A percentile compares a stretch with the other conserved stretches of the same genome.
phyloP scores from a whole-genome alignment of 2,329 filamentous ascomycete species.

The Cladosporium sphaerospermum region DNA sequence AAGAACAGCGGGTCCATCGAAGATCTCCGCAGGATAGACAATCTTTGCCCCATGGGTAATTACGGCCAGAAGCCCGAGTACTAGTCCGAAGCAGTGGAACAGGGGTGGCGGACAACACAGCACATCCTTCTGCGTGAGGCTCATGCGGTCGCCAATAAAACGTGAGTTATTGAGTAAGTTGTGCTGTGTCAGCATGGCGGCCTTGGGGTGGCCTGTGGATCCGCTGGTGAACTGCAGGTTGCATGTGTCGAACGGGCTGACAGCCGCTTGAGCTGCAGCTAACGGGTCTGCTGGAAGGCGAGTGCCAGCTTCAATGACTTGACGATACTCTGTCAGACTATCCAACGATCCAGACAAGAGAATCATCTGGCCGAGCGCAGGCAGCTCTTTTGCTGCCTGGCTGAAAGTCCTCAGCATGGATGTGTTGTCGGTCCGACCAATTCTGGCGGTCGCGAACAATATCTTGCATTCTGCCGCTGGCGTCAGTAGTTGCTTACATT shows the following conservation, averaged over 20 bases:
- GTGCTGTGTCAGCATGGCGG: slow-evolving; percentile 60
- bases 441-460: slow-evolving; percentile 64
- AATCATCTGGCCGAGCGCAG: slow-evolving; percentile 23
- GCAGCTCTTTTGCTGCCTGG: slow-evolving; percentile 12
- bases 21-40: slow-evolving; percentile 69
- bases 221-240: slow-evolving; percentile 71
- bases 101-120: slow-evolving; percentile 77
- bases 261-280: slow-evolving; percentile 47
- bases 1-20: slow-evolving; percentile 62
- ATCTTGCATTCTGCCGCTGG: slow-evolving; percentile 56
- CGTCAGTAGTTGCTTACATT: no score
- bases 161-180: slow-evolving; percentile 24
- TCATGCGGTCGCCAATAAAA: slow-evolving; percentile 60
- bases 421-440: slow-evolving; percentile 60
- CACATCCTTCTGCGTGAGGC: slow-evolving; percentile 58
- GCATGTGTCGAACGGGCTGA: slow-evolving; percentile 61
- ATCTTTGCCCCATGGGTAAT: slow-evolving; percentile 71
- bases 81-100: slow-evolving; percentile 81
- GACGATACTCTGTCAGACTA: slow-evolving; percentile 20
- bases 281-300: slow-evolving; percentile 46
- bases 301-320: slow-evolving; percentile 38
- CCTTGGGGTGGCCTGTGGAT: slow-evolving; percentile 68
- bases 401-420: slow-evolving; percentile 44
- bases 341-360: slow-evolving; percentile 20
- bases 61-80: slow-evolving; percentile 65